Conservation (phyloP, 495 filamentous ascomycete genomes). For the Aspergillus haitiensis region DNA sequence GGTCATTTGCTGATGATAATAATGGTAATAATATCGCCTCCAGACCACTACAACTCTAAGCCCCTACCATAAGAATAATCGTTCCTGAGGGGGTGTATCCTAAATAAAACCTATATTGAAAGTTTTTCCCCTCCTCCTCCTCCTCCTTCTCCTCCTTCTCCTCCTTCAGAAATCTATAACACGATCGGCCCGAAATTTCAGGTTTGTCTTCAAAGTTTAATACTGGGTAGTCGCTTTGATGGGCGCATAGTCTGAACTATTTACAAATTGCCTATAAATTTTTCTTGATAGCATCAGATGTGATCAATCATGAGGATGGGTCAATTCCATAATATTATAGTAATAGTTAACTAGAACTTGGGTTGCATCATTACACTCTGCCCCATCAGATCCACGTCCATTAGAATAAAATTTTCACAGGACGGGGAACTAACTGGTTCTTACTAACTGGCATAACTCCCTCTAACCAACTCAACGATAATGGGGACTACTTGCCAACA, state of each 20-base stretch:
- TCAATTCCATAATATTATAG: conserved; percentile 1
- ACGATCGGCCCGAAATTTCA: background rate
- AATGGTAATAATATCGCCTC: background rate
- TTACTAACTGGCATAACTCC: background rate
- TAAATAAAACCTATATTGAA: too few relatives aligned
- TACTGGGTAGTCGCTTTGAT: background rate
- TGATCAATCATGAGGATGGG: conserved; percentile 8
- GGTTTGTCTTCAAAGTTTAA: background rate
- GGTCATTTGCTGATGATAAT: background rate
- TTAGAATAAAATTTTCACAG: background rate
- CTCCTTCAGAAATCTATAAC: background rate
- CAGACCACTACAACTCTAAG: too few relatives aligned
- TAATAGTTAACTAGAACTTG: background rate
- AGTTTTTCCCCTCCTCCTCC: too few relatives aligned
- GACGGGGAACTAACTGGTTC: background rate
- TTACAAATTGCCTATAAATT: background rate
- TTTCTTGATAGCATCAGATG: background rate
- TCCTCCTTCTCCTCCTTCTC: too few relatives aligned
- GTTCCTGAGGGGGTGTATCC: too few relatives aligned
- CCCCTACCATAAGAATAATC: background rate
- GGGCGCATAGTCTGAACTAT: background rate
- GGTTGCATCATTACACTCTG: background rate
- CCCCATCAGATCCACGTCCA: background rate
- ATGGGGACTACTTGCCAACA: background rate
- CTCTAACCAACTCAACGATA: background rate